Conservation (phyloP, 176 grass and related monocot genomes). For the Oryza australiensis region DNA sequence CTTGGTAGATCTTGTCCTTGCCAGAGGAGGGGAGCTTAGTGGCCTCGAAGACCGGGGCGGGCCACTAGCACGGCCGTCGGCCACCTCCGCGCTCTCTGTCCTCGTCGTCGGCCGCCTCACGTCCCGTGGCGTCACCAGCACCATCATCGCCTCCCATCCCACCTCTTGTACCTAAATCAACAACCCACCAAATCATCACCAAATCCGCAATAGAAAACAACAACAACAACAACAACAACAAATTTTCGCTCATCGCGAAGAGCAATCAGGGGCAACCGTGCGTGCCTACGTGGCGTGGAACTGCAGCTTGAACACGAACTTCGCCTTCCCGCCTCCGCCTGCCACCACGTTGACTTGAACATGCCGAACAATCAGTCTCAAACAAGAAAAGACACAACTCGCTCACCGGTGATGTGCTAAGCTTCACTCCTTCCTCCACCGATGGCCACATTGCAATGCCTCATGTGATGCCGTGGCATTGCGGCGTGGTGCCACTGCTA, state of each 20-base stretch:
- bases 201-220: background rate
- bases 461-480: constrained; percentile 27
- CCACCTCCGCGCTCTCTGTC: constrained; percentile 58
- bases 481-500: constrained; percentile 30
- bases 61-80: constrained; percentile 69
- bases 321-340: constrained; percentile 82
- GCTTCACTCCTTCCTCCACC: constrained; percentile 6
- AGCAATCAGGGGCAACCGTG: background rate
- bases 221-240: background rate
- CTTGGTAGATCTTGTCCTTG: constrained; percentile 94
- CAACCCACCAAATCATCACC: constrained; percentile 12
- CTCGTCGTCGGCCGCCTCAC: constrained; percentile 68
- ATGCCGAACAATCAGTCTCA: constrained; percentile 28
- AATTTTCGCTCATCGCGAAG: background rate
- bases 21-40: constrained; percentile 58
- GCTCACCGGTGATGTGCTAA: background rate
- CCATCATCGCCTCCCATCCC: constrained; percentile 74
- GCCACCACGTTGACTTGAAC: constrained; percentile 86
- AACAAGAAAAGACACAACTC: background rate
- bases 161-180: constrained; percentile 53
- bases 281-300: constrained; percentile 80
- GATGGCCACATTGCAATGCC: constrained; percentile 56
- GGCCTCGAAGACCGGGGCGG: constrained; percentile 65
- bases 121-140: constrained; percentile 79
- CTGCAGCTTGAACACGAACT: constrained; percentile 89